phyloP scores from a whole-genome alignment of 179 eudicot genomes.

The Heliamphora ciliata region DNA sequence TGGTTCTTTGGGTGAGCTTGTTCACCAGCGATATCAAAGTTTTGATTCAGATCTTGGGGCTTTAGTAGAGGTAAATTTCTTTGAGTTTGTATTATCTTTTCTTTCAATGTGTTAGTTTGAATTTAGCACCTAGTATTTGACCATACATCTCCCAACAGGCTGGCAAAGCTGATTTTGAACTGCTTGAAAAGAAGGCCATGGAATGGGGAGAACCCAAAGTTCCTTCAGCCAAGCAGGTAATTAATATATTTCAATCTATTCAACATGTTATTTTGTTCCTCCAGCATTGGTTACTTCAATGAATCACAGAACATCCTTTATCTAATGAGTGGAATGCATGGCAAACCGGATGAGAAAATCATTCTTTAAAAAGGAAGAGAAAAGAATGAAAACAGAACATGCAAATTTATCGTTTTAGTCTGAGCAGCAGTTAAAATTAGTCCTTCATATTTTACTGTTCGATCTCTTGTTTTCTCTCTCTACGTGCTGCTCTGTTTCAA shows the following conservation, averaged over 20 bases:
- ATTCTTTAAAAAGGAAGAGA: too few species aligned
- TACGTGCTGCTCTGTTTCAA: neutral
- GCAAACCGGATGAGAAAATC: too few species aligned
- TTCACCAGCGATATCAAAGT: conserved; percentile 82
- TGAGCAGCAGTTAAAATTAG: neutral
- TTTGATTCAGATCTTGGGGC: conserved; percentile 82
- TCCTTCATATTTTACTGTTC: neutral
- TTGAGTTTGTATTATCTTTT: neutral
- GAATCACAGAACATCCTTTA: neutral
- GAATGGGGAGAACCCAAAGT: conserved; percentile 96
- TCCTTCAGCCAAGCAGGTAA: conserved; percentile 91
- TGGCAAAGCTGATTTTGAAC: conserved; percentile 87
- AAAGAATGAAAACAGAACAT: neutral
- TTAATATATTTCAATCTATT: neutral
- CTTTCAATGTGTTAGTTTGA: neutral
- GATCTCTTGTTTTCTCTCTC: neutral
- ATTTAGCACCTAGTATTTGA: neutral
- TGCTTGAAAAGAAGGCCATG: conserved; percentile 79
- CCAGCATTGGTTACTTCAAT: neutral
- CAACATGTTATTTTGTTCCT: neutral
- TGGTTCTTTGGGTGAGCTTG: conserved; percentile 70
- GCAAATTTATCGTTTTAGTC: neutral
- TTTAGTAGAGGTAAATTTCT: conserved; percentile 50
- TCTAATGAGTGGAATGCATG: neutral
- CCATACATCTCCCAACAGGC: conserved; percentile 36